A percentile compares a stretch with the other conserved stretches of the same genome.
phyloP scores from a whole-genome alignment of 441 rosid genomes.

The Gossypium trilobum region DNA sequence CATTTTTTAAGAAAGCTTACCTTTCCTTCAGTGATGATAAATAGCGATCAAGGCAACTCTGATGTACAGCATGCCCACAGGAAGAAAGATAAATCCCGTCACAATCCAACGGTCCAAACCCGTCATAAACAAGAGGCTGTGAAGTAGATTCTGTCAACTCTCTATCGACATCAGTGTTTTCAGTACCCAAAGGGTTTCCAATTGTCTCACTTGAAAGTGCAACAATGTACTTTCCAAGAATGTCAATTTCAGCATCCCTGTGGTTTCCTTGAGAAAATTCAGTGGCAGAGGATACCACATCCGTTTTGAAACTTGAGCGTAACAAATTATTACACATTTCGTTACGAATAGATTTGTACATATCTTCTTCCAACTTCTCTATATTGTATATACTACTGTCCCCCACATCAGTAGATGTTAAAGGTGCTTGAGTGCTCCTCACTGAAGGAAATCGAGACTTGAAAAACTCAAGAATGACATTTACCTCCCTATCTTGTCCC shows the following conservation, averaged over 20 bases:
- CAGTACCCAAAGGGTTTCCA: constrained; percentile 39
- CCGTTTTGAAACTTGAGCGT: constrained; percentile 23
- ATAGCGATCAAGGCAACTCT: constrained; percentile 79
- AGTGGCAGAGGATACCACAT: constrained; percentile 24
- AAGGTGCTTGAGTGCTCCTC: constrained; percentile 35
- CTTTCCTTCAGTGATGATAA: constrained; percentile 84
- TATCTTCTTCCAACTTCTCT: constrained; percentile 59
- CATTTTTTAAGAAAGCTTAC: constrained; percentile 28
- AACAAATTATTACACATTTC: constrained; percentile 27
- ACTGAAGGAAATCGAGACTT: constrained; percentile 43
- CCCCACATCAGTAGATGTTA: constrained; percentile 33
- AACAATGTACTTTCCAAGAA: constrained; percentile 42
- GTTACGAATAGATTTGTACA: constrained; percentile 38
- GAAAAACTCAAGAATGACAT: constrained; percentile 45
- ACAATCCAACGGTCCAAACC: constrained; percentile 68
- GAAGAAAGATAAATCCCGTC: constrained; percentile 88
- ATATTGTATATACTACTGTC: constrained; percentile 20
- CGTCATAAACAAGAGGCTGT: constrained; percentile 37
- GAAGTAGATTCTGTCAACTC: constrained; percentile 28
- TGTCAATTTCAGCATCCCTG: constrained; percentile 37
- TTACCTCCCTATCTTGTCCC: constrained; percentile 40
- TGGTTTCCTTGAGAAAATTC: constrained; percentile 27
- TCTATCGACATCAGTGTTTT: constrained; percentile 27
- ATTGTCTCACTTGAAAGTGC: constrained; percentile 37
- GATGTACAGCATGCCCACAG: constrained; percentile 98